These are phyloP conservation scores for Penicillium sp. DNA, from an alignment of 2,329 filamentous ascomycete species.

Conservation along the genomic window DNA sequence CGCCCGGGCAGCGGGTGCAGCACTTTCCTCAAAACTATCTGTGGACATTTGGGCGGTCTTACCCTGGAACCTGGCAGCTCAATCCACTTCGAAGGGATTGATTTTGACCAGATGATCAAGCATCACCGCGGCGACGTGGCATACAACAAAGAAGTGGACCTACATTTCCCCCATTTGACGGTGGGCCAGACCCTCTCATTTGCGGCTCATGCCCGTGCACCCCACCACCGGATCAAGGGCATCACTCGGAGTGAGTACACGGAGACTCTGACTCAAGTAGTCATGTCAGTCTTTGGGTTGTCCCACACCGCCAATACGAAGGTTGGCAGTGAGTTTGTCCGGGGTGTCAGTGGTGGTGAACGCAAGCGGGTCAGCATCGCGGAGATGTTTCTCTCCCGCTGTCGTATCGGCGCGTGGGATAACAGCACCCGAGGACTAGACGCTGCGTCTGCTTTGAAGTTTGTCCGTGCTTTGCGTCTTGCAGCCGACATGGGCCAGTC, in stretches of 20 bases:
- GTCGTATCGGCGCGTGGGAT: constrained; percentile 41
- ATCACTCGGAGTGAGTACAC: constrained; percentile 34
- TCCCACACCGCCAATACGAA: constrained; percentile 51
- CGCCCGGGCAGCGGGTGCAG: constrained; percentile 60
- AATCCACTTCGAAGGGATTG: constrained; percentile 71
- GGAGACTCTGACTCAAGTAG: constrained; percentile 42
- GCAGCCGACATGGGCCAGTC: constrained; percentile 51
- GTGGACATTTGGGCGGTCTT: constrained; percentile 63
- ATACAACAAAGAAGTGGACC: constrained; percentile 34
- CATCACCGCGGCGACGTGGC: constrained; percentile 39
- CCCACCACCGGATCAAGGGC: constrained; percentile 23
- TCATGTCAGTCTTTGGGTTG: constrained; percentile 38
- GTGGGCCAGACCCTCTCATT: constrained; percentile 77
- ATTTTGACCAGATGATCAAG: constrained; percentile 70
- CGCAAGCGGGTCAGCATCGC: constrained; percentile 58
- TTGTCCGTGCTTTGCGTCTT: constrained; percentile 54
- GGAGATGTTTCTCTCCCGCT: constrained; percentile 32
- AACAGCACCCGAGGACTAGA: constrained; percentile 54
- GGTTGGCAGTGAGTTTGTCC: constrained; percentile 54
- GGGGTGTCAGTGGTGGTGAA: constrained; percentile 60
- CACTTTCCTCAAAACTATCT: constrained; percentile 79
- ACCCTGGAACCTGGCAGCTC: constrained; percentile 48
- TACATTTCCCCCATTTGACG: constrained; percentile 61
- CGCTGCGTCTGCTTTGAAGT: constrained; percentile 58
- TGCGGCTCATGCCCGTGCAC: constrained; percentile 64